phyloP scores from a whole-genome alignment of 2,329 filamentous ascomycete genomes.

The Arthroderma sp. region DNA sequence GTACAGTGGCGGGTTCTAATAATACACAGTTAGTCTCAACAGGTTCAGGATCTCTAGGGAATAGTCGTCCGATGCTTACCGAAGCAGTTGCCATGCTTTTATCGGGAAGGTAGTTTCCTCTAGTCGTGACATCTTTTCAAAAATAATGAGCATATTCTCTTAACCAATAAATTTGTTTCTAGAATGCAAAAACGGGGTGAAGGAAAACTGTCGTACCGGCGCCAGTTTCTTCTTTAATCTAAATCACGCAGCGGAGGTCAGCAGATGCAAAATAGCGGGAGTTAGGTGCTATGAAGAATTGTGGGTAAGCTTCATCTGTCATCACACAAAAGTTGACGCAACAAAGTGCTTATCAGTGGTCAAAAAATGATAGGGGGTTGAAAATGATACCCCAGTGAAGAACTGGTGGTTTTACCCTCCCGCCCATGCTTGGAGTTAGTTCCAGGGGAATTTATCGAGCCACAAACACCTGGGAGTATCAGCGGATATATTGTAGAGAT shows the following conservation, averaged over 20 bases:
- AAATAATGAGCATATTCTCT: slow-evolving; percentile 49
- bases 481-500: slow-evolving; percentile 55
- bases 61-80: slow-evolving; percentile 44
- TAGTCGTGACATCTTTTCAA: slow-evolving; percentile 90
- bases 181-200: slow-evolving; percentile 35
- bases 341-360: slow-evolving; percentile 17
- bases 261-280: slow-evolving; percentile 73
- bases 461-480: slow-evolving; percentile 43
- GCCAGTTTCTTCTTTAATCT: slow-evolving; percentile 99
- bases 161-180: slow-evolving; percentile 19
- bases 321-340: slow-evolving; percentile 29
- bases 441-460: neutral
- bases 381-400: neutral
- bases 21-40: slow-evolving; percentile 4
- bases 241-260: slow-evolving; percentile 79
- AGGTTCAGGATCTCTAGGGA: neutral
- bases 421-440: neutral
- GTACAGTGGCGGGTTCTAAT: slow-evolving; percentile 79
- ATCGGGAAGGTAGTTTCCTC: slow-evolving; percentile 92
- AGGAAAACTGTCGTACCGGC: slow-evolving; percentile 73
- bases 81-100: slow-evolving; percentile 92
- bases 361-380: neutral
- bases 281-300: slow-evolving; percentile 48
- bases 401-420: slow-evolving; percentile 13
- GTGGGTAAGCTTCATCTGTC: slow-evolving; percentile 55